These are phyloP conservation scores for Tuber borchii DNA, from an alignment of 495 filamentous ascomycete genomes.

Conservation along the genomic window DNA sequence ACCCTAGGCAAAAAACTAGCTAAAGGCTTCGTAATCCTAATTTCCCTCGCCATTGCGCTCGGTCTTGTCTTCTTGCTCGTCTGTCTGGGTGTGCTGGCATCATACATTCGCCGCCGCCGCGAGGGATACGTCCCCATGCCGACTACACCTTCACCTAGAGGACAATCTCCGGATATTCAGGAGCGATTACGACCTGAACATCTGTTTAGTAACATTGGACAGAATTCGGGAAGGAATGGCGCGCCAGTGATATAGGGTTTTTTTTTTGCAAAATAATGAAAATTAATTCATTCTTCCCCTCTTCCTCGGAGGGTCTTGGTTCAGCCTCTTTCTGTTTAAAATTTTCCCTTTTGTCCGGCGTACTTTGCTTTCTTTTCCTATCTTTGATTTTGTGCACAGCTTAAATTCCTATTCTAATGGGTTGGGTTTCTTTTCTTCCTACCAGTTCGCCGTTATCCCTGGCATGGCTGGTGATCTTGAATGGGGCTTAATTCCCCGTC, in stretches of 20 bases:
- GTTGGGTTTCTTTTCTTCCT: neutral
- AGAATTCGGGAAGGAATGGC: conserved; percentile 17
- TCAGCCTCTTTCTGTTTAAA: conserved; percentile 8
- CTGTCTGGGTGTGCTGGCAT: conserved; percentile 70
- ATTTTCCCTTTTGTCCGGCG: conserved; percentile 19
- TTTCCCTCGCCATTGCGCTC: conserved; percentile 83
- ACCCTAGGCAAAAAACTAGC: conserved; percentile 56
- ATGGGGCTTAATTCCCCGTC: neutral
- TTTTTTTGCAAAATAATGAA: neutral
- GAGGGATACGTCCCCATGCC: conserved; percentile 84
- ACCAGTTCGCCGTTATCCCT: neutral
- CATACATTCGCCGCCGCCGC: conserved; percentile 71
- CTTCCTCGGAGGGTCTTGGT: conserved; percentile 2
- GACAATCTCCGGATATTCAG: conserved; percentile 67
- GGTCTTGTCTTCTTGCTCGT: conserved; percentile 84
- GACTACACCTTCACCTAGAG: conserved; percentile 55
- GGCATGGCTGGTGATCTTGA: neutral
- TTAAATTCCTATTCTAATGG: conserved; percentile 13
- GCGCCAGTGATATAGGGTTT: conserved; percentile 17
- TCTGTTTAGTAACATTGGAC: conserved; percentile 51
- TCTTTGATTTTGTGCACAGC: neutral
- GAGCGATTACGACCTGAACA: conserved; percentile 70
- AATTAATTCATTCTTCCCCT: conserved; percentile 6
- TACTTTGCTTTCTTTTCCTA: conserved; percentile 9
- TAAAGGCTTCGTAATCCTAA: conserved; percentile 80